Evolutionary conservation across 306 rosid species (phyloP), one percentile per base, ranked within the genome.

Genomic region (Prinsepia uniflora): DNA sequence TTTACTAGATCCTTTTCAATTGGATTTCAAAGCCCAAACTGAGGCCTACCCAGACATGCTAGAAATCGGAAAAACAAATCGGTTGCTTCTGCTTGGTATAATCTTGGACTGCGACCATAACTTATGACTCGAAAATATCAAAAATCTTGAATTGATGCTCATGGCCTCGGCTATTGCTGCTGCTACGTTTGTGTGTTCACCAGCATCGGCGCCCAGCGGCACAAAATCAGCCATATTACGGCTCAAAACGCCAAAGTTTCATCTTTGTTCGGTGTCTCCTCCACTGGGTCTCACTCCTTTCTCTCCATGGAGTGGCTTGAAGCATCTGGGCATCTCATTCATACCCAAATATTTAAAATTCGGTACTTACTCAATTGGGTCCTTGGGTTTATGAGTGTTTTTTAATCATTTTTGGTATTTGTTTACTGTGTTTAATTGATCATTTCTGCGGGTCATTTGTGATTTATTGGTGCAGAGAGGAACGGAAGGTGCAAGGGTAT

Each of bases 261-360:
- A 63, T 69, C 83, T 77, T 54, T 74, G 78, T 76, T n/a, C 76
- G 3, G 72, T 61, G 78, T 65, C 75, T 47, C 72, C 86, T 70
- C 89, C 86, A 20, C 67, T 78, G 89, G 83, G 87, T 79, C 77
- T 79, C 59, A 53, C 80, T 18, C 74, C 56, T 81, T 87, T 87
- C 78, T 76, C 89, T 0, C 92, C 90, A n/a, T 95, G 97, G 97
- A 86, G 62, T 77, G 93, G 99, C 72, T 63, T 95, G 54, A 91
- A 87, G 91, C 91, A 84, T 41, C 54, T 86, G 92, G 90, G 90
- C 66, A 73, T 87, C 81, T 89, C 91, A 54, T 20, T 44, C 61
- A 71, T 66, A 14, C 78, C 81, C 42, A 87, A 74, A 41, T 80
- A 83, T 70, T 63, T 75, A 65, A 72, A 68, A 44, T 72, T 61